phyloP scores from a whole-genome alignment of 1,284 basidiomycete genomes.

The Ustilago shanxiensis region DNA sequence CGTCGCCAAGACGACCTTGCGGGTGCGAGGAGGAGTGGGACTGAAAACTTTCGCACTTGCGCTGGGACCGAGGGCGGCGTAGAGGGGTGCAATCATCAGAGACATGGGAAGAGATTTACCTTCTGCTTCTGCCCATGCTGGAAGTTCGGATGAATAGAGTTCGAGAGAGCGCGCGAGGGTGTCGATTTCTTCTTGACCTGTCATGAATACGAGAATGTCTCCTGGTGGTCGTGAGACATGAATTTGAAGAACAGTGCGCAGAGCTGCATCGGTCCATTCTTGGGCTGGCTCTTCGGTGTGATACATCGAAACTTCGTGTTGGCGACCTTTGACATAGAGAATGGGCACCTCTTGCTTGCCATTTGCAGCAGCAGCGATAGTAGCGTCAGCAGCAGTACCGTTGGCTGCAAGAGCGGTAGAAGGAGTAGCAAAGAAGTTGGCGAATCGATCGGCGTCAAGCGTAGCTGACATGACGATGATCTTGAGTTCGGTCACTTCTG shows the following conservation, averaged over 20 bases:
- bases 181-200: conserved; percentile 98
- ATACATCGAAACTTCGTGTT: conserved; percentile 80
- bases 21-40: conserved; percentile 77
- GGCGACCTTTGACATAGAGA: conserved; percentile 90
- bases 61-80: conserved; percentile 64
- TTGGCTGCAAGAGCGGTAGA: conserved; percentile 30
- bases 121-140: conserved; percentile 54
- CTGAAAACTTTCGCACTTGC: conserved; percentile 60
- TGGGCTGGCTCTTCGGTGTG: conserved; percentile 80
- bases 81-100: conserved; percentile 64
- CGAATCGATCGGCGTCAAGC: conserved; percentile 92
- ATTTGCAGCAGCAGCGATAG: conserved; percentile 14
- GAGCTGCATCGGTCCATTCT: conserved; percentile 89
- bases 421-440: conserved; percentile 80
- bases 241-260: conserved; percentile 90
- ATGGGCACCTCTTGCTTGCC: conserved; percentile 76
- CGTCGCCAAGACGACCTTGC: conserved; percentile 85
- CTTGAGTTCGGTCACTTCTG: conserved; percentile 75
- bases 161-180: conserved; percentile 73
- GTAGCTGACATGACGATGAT: conserved; percentile 98
- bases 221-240: conserved; percentile 84
- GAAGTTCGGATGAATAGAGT: conserved; percentile 53
- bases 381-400: background rate
- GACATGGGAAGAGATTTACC: conserved; percentile 36
- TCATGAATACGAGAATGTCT: conserved; percentile 93